phyloP scores from a whole-genome alignment of 768 basidiomycete genomes.

The Candolleomyces eurysporus region DNA sequence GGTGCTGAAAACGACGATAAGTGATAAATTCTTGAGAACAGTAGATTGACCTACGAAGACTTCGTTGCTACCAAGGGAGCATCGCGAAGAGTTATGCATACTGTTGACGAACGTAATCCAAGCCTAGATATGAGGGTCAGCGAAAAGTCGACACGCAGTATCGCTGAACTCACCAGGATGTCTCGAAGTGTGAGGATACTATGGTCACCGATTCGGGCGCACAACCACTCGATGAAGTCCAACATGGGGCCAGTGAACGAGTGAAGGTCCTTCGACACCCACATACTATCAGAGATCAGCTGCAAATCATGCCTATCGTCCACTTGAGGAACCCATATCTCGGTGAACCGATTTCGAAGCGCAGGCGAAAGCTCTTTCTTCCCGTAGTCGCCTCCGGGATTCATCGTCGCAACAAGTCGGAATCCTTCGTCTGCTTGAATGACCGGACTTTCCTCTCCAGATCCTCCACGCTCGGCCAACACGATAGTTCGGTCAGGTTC shows the following conservation, averaged over 20 bases:
- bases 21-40: conserved; percentile 9
- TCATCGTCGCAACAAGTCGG: conserved; percentile 97
- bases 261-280: conserved; percentile 55
- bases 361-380: conserved; percentile 99
- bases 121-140: conserved; percentile 46
- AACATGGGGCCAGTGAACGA: conserved; percentile 62
- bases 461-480: conserved; percentile 89
- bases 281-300: conserved; percentile 71
- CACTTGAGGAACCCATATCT: conserved; percentile 95
- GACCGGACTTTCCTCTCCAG: conserved; percentile 61
- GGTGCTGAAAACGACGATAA: conserved; percentile 57
- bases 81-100: conserved; percentile 30
- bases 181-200: conserved; percentile 81
- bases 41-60: conserved; percentile 59
- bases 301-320: conserved; percentile 70
- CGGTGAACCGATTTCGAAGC: conserved; percentile 94
- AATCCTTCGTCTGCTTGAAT: conserved; percentile 69
- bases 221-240: conserved; percentile 83
- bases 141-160: conserved; percentile 5
- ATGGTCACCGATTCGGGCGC: conserved; percentile 53
- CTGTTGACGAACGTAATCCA: conserved; percentile 91
- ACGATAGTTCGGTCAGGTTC: conserved; percentile 87
- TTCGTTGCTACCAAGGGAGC: conserved; percentile 30
- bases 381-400: conserved; percentile 98
- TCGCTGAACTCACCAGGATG: conserved; percentile 60